Base-by-base conservation (phyloP, 2,329 filamentous ascomycete species). In the Colletotrichum sp. region DNA sequence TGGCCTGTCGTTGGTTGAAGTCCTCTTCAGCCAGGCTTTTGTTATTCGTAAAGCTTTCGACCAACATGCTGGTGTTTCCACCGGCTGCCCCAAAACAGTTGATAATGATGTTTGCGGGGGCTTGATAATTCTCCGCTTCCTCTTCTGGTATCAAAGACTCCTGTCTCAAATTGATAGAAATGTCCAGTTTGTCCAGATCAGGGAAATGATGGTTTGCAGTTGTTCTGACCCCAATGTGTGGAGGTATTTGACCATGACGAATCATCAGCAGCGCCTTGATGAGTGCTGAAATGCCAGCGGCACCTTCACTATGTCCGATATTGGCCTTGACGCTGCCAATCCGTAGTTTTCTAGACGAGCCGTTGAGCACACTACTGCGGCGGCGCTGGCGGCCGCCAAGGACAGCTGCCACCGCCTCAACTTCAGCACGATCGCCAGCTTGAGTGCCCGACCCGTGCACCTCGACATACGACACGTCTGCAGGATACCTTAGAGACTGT, bases 61-160 rank as follows among this genome's bases (percentile, higher is more conserved):
- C 71, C 7, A 90, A 78, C 34, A 92, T 79, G 10, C 86, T 86
- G 6, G 89, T 90, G 79, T 92, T 93, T 12, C 90, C 90, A 64
- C 90, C 90, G 21, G 89, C 89, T n/a, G 90, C 90, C 63, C 86
- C 85, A 77, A 90, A 91, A 81, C 89, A 90, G 82, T 92, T 92
- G 57, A 90, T 79, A 26, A 87, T 80, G 8, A 82, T 26, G 6
- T 26, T 28, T 18, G 55, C 21, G 7, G 2, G 55, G 55, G 21
- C 21, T 59, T 59, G 15, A 24, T 1, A 3, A 18, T 59, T 59
- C 18, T 18, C 6, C 21, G 15, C 7, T 59, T 59, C 21, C 1
- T 59, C 12, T 26, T 28, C 44, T 21, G 44, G n/a, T 7, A 49
- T 9, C 55, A 59, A 21, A 5, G 24, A 18, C 24, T 6, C 55